Evolutionary conservation across 768 basidiomycete genomes (phyloP), one percentile per base, ranked within the genome.

Genomic region (Sutorius australiensis): DNA sequence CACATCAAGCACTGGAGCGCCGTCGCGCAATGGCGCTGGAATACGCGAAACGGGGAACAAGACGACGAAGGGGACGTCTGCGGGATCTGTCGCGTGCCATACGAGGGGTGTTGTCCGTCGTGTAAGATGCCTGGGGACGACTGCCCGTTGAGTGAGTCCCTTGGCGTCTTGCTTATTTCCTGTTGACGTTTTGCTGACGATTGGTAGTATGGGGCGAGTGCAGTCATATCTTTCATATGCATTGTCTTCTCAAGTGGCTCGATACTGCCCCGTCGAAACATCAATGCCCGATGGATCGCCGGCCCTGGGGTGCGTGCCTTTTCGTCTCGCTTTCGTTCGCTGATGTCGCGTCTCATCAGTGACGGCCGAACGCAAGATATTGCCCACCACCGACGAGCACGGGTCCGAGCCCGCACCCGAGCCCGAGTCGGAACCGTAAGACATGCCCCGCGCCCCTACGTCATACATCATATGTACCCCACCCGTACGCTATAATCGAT

Each of bases 71-170:
- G 77, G 16, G 83, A 84, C 60, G 79, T 84, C 24, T 86, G 94
- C 67, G 94, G 92, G 5, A 95, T 97, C 58, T 95, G 93, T 70
- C 84, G 91, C 27, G 87, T 92, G 3, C 82, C 92, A 0, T 98
- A 85, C 66, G 97, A 99, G 66, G 92, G 91, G 0, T 94, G 92
- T 62, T 98, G 95, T 73, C 93, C 97, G 11, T 81, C 86, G 4
- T 99, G 97, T 74, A 98, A 95, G 71, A 82, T 95, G 63, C 97
- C 97, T 0, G 97, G 97, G 14, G 97, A 98, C 59, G 94, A 92
- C 61, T 95, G 92, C 73, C 92, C 93, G 0, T 72, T 95, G 21
- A 92, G 92, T 48, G 17, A 48, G 34, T 2, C 13, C 4, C 13
- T 40, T 21, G 14, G 11, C 6, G 12, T 48, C 27, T 42, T 31